Percentiles rank a stretch among this genome's conserved stretches.
Conservation (phyloP, 805 yeast genomes). For the Hanseniaspora guilliermondii region DNA sequence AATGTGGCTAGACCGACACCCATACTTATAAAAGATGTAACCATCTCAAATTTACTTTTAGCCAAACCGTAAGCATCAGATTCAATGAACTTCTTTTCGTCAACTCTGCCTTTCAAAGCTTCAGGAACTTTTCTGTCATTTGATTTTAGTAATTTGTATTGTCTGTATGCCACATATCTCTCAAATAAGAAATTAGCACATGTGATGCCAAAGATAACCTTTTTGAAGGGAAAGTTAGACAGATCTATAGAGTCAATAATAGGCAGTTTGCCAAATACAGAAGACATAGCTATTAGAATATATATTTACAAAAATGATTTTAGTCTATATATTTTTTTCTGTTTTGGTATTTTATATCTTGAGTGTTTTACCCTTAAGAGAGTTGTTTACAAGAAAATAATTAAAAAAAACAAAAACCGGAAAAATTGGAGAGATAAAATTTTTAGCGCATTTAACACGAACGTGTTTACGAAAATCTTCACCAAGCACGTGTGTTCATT, state of each 20-base stretch:
- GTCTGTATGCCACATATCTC: constrained; percentile 61
- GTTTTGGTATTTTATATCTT: too few species aligned
- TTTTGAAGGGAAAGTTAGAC: constrained; percentile 59
- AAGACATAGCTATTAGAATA: constrained; percentile 16
- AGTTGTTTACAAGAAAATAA: too few species aligned
- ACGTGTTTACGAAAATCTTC: too few species aligned
- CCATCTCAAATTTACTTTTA: constrained; percentile 56
- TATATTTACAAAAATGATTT: too few species aligned
- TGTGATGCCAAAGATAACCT: constrained; percentile 59
- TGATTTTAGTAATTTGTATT: constrained; percentile 45
- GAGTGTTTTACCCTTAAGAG: too few species aligned
- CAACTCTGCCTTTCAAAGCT: constrained; percentile 54
- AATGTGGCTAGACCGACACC: constrained; percentile 39
- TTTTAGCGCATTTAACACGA: too few species aligned
- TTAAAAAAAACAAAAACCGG: too few species aligned
- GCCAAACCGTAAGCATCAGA: constrained; percentile 71
- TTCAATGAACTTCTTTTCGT: constrained; percentile 59
- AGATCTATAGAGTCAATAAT: neutral
- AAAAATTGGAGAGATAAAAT: too few species aligned
- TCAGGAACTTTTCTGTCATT: constrained; percentile 49
- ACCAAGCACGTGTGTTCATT: too few species aligned
- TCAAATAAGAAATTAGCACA: constrained; percentile 66
- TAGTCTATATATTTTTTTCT: too few species aligned
- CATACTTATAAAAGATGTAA: constrained; percentile 30
- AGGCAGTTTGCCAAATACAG: constrained; percentile 27